These are phyloP conservation scores for Gossypium bickii DNA, from an alignment of 345 rosid genomes.

Conservation along the genomic window DNA sequence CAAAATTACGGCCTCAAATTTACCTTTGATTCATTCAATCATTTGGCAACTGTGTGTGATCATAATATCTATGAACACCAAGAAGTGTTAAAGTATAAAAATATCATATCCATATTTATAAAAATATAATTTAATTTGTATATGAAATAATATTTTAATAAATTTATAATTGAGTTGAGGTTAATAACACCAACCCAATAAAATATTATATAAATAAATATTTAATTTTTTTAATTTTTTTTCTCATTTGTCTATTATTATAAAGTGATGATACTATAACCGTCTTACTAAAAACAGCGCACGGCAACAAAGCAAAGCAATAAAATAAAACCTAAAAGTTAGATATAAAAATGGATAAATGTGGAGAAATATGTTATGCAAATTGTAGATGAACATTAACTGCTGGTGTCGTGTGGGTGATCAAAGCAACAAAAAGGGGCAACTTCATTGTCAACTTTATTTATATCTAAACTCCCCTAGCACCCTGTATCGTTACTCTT, in stretches of 20 bases:
- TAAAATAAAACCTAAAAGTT: neutral
- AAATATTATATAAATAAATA: no score
- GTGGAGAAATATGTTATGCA: conserved; percentile 6
- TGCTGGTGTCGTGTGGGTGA: neutral
- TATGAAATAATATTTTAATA: no score
- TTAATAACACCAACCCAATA: no score
- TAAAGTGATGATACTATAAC: neutral
- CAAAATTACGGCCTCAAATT: neutral
- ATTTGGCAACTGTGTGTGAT: no score
- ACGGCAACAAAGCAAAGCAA: conserved; percentile 3
- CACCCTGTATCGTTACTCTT: neutral
- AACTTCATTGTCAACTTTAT: neutral
- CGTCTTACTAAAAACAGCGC: conserved; percentile 16
- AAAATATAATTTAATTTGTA: no score
- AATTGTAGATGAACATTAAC: neutral
- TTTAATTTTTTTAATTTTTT: no score
- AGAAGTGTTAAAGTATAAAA: no score
- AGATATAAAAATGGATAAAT: conserved; percentile 5
- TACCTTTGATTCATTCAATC: no score
- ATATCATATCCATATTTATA: no score
- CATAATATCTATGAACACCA: no score
- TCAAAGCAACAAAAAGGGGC: neutral
- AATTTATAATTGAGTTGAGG: no score
- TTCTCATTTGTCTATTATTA: no score
- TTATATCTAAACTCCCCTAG: neutral